Evolutionary conservation across 2,329 filamentous ascomycete species (phyloP), one percentile per base, ranked within the genome.

Genomic region (Aspergillus pseudotamarii): DNA sequence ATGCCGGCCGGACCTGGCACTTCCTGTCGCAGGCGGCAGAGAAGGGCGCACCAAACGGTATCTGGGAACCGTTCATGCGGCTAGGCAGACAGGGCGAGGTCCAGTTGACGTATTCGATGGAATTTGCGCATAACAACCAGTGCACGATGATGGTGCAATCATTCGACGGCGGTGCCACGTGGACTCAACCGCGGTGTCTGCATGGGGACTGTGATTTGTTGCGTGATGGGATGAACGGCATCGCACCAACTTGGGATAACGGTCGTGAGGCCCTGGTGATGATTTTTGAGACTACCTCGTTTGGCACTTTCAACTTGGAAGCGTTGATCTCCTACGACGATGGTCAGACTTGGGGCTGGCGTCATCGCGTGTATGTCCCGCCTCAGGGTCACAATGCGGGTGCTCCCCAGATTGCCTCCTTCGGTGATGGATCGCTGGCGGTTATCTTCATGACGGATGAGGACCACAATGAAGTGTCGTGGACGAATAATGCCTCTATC

Each of bases 21-120:
- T 84, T 76, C 66, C 73, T 79, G 2, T 77, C 80, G 26, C 81
- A 84, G 67, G 82, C 81, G 4, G 73, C 72, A 0, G 78, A 83
- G 72, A 82, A 80, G 53, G 48, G 66, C 1, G 70, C 78, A 0
- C 72, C 73, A 0, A 60, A 75, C 11, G 82, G 82, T 0, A 71
- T 84, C 21, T 84, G 82, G 83, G 83, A 84, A 68, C 83, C 83
- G 0, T 84, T 84, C 62, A 81, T 84, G 77, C 75, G 81, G 1
- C 63, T 80, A 16, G 76, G 76, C 16, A 66, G 68, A 12, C 63
- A 64, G 2, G 75, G 76, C 55, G 79, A 80, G 63, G 72, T 83
- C 1, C 80, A 83, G 64, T 69, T 83, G 64, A 81, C 77, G 16
- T 84, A 79, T 66, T 83, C 81, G 28, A 76, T 80, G 61, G 82